These are phyloP conservation scores for Tulasnella sp. DNA, from an alignment of 768 basidiomycete species.

Conservation along the genomic window DNA sequence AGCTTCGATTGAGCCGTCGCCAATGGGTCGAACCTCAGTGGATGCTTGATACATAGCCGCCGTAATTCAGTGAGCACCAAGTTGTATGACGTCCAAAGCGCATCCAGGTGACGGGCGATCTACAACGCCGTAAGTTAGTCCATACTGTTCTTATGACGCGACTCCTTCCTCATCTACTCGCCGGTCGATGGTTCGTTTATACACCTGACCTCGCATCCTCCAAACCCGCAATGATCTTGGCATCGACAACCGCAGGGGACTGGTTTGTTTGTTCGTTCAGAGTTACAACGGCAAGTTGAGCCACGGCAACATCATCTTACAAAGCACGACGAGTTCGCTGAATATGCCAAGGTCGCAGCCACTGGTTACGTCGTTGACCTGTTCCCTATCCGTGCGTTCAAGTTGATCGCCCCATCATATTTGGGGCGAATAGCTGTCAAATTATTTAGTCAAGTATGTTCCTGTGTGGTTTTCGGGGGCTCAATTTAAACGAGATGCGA, in stretches of 20 bases:
- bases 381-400: background rate
- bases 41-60: slow-evolving; percentile 7
- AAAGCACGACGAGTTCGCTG: background rate
- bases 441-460: background rate
- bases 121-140: background rate
- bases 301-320: background rate
- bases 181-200: background rate
- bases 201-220: background rate
- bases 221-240: background rate
- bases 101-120: slow-evolving; percentile 11
- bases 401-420: no score
- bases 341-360: background rate
- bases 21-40: background rate
- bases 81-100: background rate
- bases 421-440: background rate
- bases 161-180: background rate
- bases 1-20: slow-evolving; percentile 1
- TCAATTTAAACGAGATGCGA: background rate
- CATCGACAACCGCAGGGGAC: background rate
- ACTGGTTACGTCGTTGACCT: background rate
- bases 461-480: background rate
- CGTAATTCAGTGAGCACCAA: slow-evolving; percentile 4
- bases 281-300: background rate
- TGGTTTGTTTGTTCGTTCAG: background rate
- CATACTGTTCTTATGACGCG: background rate